Evolutionary conservation across 805 yeast genomes (phyloP).

Genomic region (Blastobotrys muscicola): DNA sequence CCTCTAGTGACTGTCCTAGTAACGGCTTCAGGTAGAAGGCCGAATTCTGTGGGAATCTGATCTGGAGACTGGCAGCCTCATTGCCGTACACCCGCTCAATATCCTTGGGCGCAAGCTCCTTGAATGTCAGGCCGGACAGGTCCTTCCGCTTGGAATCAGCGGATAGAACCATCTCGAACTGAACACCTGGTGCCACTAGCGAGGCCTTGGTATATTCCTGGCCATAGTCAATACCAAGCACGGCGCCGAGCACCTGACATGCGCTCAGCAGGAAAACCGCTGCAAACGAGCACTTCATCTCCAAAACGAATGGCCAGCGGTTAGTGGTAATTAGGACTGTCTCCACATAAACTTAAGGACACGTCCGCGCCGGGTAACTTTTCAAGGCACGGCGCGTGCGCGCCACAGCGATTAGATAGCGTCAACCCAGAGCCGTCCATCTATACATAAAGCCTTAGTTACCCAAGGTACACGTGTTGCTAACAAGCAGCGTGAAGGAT

Average conservation of each 20-base stretch:
- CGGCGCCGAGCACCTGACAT: slow-evolving; percentile 35
- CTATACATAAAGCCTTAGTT: too few relatives aligned
- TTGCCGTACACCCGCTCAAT: slow-evolving; percentile 69
- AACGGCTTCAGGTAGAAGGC: slow-evolving; percentile 59
- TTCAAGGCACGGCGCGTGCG: too few relatives aligned
- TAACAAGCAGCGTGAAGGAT: too few relatives aligned
- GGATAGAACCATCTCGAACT: slow-evolving; percentile 79
- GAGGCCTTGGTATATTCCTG: slow-evolving; percentile 80
- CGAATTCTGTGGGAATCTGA: slow-evolving; percentile 66
- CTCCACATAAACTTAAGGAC: too few relatives aligned
- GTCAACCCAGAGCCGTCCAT: too few relatives aligned
- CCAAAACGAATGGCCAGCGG: too few relatives aligned
- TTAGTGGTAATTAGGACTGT: too few relatives aligned
- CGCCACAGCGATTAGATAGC: too few relatives aligned
- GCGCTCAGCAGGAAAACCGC: slow-evolving; percentile 5
- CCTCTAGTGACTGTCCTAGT: slow-evolving; percentile 40
- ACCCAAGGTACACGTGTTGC: too few relatives aligned
- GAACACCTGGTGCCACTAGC: slow-evolving; percentile 81
- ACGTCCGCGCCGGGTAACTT: too few relatives aligned
- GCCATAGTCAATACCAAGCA: slow-evolving; percentile 85
- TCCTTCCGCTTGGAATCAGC: slow-evolving; percentile 91
- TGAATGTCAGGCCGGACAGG: slow-evolving; percentile 63
- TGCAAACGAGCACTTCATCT: too few relatives aligned
- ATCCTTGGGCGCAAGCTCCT: slow-evolving; percentile 27
- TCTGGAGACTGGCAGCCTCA: slow-evolving; percentile 55